These are phyloP conservation scores for Stentor coeruleus DNA, from an alignment of 73 alveolate species.

Conservation along the genomic window DNA sequence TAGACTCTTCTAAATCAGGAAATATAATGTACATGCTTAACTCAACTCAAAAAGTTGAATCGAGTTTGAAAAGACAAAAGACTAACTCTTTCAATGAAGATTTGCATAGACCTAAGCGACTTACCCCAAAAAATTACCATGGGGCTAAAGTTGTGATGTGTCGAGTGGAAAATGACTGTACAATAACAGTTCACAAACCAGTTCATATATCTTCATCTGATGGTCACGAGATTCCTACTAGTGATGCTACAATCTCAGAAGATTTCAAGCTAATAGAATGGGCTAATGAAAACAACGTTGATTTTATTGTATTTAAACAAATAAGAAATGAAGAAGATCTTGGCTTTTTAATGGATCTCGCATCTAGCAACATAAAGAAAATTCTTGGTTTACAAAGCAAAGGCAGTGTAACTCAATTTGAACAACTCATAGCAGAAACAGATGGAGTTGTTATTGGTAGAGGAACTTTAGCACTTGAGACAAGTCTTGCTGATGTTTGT, in stretches of 20 bases:
- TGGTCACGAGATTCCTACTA: slow-evolving; percentile 12
- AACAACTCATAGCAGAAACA: neutral
- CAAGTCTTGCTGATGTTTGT: slow-evolving; percentile 21
- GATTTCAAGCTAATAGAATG: neutral
- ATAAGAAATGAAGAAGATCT: slow-evolving; percentile 16
- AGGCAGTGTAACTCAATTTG: neutral
- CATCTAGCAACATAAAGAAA: neutral
- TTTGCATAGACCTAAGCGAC: neutral
- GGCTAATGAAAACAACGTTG: slow-evolving; percentile 18
- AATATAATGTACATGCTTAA: neutral
- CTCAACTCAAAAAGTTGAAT: neutral
- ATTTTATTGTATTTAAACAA: slow-evolving; percentile 5
- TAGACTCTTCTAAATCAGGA: neutral
- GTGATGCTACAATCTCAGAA: neutral
- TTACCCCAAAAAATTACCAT: slow-evolving; percentile 25
- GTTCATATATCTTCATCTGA: slow-evolving; percentile 41
- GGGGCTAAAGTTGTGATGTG: slow-evolving; percentile 36
- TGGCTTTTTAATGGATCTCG: neutral
- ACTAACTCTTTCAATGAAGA: neutral
- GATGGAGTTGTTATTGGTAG: slow-evolving; percentile 21
- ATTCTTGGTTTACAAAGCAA: neutral
- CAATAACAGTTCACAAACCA: slow-evolving; percentile 40
- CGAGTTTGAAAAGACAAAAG: neutral
- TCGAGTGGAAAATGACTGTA: slow-evolving; percentile 53
- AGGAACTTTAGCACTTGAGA: slow-evolving; percentile 5